Evolutionary conservation across 2,329 filamentous ascomycete species (phyloP).

Genomic region (Arachnopeziza araneosa): DNA sequence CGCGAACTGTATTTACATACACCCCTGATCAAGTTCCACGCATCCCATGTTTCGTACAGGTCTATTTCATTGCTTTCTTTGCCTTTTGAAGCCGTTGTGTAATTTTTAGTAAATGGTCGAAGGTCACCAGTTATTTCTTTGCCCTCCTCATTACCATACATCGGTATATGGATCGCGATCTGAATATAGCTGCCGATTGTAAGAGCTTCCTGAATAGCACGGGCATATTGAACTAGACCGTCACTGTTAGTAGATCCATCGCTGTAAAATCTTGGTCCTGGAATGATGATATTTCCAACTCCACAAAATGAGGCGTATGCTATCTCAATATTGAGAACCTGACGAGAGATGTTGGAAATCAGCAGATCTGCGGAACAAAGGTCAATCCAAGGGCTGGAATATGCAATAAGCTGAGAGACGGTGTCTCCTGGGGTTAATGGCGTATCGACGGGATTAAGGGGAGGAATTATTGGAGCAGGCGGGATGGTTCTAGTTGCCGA

Average conservation of each 20-base stretch:
- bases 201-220: conserved; percentile 76
- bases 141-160: conserved; percentile 67
- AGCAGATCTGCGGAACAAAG: conserved; percentile 76
- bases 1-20: conserved; percentile 79
- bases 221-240: conserved; percentile 70
- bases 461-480: conserved; percentile 54
- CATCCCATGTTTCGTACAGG: conserved; percentile 80
- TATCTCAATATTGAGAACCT: conserved; percentile 85
- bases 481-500: conserved; percentile 39
- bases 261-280: conserved; percentile 65
- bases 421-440: conserved; percentile 61
- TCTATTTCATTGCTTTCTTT: conserved; percentile 49
- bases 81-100: conserved; percentile 31
- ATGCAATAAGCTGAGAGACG: conserved; percentile 69
- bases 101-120: conserved; percentile 26
- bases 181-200: conserved; percentile 69
- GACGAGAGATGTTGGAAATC: conserved; percentile 79
- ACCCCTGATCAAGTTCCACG: conserved; percentile 83
- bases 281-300: conserved; percentile 73
- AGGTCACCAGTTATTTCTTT: conserved; percentile 32
- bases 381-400: conserved; percentile 90
- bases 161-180: conserved; percentile 74
- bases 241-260: conserved; percentile 41
- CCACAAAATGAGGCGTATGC: conserved; percentile 96
- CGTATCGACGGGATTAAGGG: conserved; percentile 76